Evolutionary conservation across 306 rosid genomes (phyloP), one percentile per base, ranked within the genome.

Genomic region (Lathyrus oleraceus): DNA sequence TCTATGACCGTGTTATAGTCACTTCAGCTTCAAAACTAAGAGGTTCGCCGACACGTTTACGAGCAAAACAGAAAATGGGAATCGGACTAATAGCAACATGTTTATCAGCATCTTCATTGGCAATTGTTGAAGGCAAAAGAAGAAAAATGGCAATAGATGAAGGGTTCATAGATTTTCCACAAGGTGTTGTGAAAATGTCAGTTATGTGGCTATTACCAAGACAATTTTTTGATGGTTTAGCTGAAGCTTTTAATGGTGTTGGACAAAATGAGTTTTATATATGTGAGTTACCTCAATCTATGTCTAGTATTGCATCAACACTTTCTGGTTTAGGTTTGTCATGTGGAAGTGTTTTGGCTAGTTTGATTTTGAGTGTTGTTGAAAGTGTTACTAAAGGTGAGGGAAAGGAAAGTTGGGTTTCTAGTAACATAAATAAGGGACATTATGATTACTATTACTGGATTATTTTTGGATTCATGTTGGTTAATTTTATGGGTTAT

Each of bases 41-140:
- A 5, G 65, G 70, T 21, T 21, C 39, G 30, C 78, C 63, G 10
- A 15, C 14, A 7, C 60, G 52, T 16, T 71, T 81, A 0, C 21
- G 60, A 36, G 56, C n/a, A 4, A 81, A 76, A 45, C 65, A 73
- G 4, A 81, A 77, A 73, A 72, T 81, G 81, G 76, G 76, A 62
- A 59, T 67, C 28, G 79, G 81, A 61, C 61, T 81, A 11, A 2
- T 77, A 9, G 40, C 67, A 6, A 17, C 38, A 21, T 61, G 44
- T 70, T 12, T 76, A 27, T 16, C 73, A 48, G 17, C 60, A 51
- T 58, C 73, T 10, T 30, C 58, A 48, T 1, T 71, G 1, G 81
- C 85, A 23, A 14, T 72, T 20, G 73, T 73, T 1, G 81, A 81
- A 78, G 25, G 69, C 25, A 36, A 48, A 21, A 67, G 85, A 6